These are phyloP conservation scores for Phoma sp. DNA, from an alignment of 2,329 filamentous ascomycete species.

Conservation along the genomic window DNA sequence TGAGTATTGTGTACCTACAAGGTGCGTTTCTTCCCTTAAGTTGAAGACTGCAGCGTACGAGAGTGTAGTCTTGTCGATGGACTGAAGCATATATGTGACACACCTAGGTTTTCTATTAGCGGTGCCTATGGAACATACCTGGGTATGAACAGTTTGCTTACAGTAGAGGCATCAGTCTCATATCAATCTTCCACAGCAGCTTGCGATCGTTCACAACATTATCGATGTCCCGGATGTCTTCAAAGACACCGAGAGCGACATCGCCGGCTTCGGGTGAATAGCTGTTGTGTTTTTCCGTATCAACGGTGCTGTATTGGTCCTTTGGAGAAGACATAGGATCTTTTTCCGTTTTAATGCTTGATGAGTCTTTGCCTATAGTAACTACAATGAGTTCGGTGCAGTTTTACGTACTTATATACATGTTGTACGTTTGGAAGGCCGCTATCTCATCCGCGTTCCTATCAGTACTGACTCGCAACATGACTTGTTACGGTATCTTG, in stretches of 20 bases:
- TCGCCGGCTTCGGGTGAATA: neutral
- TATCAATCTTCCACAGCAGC: slow-evolving; percentile 1
- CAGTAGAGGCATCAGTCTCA: neutral
- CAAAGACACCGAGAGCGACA: neutral
- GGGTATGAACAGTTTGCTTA: no score
- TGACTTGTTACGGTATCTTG: no score
- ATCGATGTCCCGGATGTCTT: neutral
- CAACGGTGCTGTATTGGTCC: neutral
- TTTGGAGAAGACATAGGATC: neutral
- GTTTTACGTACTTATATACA: no score
- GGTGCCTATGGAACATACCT: no score
- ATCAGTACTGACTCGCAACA: no score
- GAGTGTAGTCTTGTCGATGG: neutral
- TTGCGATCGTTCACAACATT: neutral
- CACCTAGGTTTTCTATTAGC: no score
- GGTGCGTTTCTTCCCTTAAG: neutral
- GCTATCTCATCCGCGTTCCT: no score
- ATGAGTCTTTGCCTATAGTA: no score
- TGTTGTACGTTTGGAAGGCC: no score
- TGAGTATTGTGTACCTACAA: neutral
- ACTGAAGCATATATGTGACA: neutral
- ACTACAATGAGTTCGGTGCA: no score
- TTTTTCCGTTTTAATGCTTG: no score
- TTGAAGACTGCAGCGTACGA: neutral
- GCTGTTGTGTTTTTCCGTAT: neutral